A percentile compares a stretch with the other conserved stretches of the same genome.
These are phyloP conservation scores for Serendipita indica DNA, from an alignment of 768 basidiomycete species.

Conservation along the genomic window DNA sequence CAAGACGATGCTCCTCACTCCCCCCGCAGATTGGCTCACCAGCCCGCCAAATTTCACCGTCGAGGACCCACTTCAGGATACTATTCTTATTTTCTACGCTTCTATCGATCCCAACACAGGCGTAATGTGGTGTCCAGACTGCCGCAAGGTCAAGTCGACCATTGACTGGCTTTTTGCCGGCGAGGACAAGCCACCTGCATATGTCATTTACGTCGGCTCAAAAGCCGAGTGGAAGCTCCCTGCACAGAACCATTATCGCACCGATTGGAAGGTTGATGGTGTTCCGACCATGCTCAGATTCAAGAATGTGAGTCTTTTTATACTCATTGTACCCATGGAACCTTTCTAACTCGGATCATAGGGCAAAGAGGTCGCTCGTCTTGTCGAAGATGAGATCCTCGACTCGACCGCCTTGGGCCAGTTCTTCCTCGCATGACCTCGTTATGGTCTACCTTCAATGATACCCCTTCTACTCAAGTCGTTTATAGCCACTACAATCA, in stretches of 20 bases:
- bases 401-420: neutral
- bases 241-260: neutral
- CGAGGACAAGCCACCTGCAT: neutral
- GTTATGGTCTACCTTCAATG: too few species aligned
- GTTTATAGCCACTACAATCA: too few species aligned
- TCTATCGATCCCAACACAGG: neutral
- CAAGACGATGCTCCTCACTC: neutral
- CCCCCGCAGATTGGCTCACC: neutral
- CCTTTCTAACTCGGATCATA: neutral
- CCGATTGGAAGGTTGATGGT: neutral
- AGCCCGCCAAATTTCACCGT: neutral
- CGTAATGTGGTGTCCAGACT: slow-evolving; percentile 1
- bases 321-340: neutral
- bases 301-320: neutral
- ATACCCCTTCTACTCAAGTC: too few species aligned
- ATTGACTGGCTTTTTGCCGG: slow-evolving; percentile 4
- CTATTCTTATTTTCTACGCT: slow-evolving; percentile 4
- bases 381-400: slow-evolving; percentile 4
- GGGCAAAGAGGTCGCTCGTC: neutral
- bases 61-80: neutral
- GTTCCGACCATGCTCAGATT: slow-evolving; percentile 4
- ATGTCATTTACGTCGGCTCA: neutral
- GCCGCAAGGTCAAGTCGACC: slow-evolving; percentile 4
- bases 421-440: slow-evolving; percentile 2
- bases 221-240: slow-evolving; percentile 2